Conservation (phyloP, 2,329 filamentous ascomycete genomes). For the Trichoderma sp. region DNA sequence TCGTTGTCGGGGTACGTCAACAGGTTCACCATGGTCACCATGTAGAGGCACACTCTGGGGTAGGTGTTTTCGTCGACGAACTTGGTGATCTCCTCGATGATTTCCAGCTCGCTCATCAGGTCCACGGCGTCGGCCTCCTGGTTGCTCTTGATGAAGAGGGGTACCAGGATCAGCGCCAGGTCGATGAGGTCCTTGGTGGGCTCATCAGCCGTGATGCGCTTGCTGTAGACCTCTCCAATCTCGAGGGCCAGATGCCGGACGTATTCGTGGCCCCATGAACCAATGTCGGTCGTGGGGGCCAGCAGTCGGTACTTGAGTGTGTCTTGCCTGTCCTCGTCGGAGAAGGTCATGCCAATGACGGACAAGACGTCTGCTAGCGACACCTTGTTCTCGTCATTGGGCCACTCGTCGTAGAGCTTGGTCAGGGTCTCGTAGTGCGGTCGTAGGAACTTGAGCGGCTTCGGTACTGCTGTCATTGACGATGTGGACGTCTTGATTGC, state of each 20-base stretch:
- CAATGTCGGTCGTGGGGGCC: constrained; percentile 87
- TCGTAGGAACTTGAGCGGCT: constrained; percentile 95
- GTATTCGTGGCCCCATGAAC: constrained; percentile 98
- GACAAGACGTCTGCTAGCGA: constrained; percentile 93
- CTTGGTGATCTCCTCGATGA: constrained; percentile 86
- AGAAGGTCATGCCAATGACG: constrained; percentile 98
- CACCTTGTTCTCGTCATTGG: constrained; percentile 79
- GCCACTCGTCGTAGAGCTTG: constrained; percentile 88
- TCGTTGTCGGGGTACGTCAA: constrained; percentile 98
- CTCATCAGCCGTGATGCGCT: constrained; percentile 82
- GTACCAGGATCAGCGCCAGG: constrained; percentile 80
- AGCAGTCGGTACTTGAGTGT: constrained; percentile 94
- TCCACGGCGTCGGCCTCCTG: constrained; percentile 98
- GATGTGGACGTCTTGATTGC: constrained; percentile 99
- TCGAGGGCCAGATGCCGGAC: constrained; percentile 93
- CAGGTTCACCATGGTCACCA: constrained; percentile 98
- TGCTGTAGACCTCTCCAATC: constrained; percentile 91
- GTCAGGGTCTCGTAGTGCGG: constrained; percentile 92
- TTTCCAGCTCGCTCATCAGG: constrained; percentile 94
- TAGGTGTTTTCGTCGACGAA: constrained; percentile 96
- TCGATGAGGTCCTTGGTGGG: constrained; percentile 81
- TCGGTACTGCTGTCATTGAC: constrained; percentile 98
- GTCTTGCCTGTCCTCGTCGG: constrained; percentile 92
- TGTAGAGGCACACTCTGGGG: constrained; percentile 89
- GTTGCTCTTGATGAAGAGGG: constrained; percentile 95